phyloP scores from a whole-genome alignment of 2,329 filamentous ascomycete genomes.

The Trichoderma breve region DNA sequence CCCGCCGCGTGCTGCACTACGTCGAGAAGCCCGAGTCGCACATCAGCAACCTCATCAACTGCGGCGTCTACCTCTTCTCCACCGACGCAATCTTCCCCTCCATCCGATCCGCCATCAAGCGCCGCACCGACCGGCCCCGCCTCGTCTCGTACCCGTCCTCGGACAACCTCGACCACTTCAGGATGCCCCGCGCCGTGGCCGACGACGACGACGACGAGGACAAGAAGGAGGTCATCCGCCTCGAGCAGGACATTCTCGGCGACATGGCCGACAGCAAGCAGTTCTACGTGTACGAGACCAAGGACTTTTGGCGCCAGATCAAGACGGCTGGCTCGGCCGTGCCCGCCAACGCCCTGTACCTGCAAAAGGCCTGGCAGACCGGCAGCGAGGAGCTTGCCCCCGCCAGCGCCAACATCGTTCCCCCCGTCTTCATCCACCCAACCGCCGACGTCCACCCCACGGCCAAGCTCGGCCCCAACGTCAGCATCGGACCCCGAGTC shows the following conservation, averaged over 20 bases:
- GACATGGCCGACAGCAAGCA: constrained; percentile 96
- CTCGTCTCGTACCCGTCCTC: constrained; percentile 94
- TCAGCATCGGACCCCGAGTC: constrained; percentile 89
- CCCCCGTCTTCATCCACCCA: constrained; percentile 94
- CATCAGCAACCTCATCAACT: constrained; percentile 99
- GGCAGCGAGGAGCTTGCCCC: constrained; percentile 74
- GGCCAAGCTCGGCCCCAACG: constrained; percentile 94
- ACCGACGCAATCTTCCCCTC: constrained; percentile 96
- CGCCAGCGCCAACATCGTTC: constrained; percentile 82
- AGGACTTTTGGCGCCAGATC: constrained; percentile 99
- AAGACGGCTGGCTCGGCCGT: constrained; percentile 98
- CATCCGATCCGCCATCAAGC: constrained; percentile 92
- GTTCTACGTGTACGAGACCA: constrained; percentile 98
- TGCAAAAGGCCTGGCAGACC: constrained; percentile 87
- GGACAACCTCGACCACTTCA: constrained; percentile 78
- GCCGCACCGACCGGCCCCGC: constrained; percentile 84
- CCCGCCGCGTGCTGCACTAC: constrained; percentile 94
- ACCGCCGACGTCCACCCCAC: constrained; percentile 87
- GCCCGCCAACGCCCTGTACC: constrained; percentile 92
- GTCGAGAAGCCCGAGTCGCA: constrained; percentile 96
- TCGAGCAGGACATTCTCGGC: constrained; percentile 95
- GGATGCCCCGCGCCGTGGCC: constrained; percentile 39
- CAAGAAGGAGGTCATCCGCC: constrained; percentile 82
- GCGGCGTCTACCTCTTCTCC: constrained; percentile 95
- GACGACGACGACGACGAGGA: constrained; percentile 48